A percentile compares a stretch with the other conserved stretches of the same genome.
These are phyloP conservation scores for Babesia bigemina DNA, from an alignment of 169 alveolate genomes.

Conservation along the genomic window DNA sequence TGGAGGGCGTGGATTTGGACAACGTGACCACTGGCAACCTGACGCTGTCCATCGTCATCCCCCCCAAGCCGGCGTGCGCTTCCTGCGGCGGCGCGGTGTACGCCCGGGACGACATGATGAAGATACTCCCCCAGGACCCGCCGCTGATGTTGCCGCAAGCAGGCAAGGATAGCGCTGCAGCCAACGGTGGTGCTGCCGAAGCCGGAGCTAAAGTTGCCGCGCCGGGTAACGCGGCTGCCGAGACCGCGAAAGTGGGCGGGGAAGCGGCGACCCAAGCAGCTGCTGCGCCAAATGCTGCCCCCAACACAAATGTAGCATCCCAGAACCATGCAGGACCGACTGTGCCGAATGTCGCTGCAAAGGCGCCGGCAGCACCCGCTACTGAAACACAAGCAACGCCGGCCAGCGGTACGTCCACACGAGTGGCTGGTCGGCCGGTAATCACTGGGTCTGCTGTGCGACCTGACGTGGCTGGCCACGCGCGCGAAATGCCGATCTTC, in stretches of 20 bases:
- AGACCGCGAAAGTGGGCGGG: background rate
- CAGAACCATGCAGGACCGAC: background rate
- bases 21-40: conserved; percentile 13
- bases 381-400: no score
- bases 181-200: background rate
- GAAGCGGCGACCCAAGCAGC: background rate
- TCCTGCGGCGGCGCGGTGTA: conserved; percentile 43
- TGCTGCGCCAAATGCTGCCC: background rate
- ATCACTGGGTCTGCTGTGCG: background rate
- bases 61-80: conserved; percentile 31
- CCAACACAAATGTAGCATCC: background rate
- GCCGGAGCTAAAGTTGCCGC: background rate
- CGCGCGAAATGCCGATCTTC: conserved; percentile 18
- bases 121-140: conserved; percentile 6
- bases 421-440: no score
- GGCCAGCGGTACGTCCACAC: background rate
- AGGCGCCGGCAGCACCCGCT: no score
- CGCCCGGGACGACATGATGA: conserved; percentile 37
- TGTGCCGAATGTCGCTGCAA: background rate
- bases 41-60: conserved; percentile 16
- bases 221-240: background rate
- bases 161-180: background rate
- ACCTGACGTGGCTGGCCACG: background rate
- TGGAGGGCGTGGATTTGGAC: conserved; percentile 44
- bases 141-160: background rate